phyloP scores from a whole-genome alignment of 1,284 basidiomycete species.

The Ceratobasidium sp. region DNA sequence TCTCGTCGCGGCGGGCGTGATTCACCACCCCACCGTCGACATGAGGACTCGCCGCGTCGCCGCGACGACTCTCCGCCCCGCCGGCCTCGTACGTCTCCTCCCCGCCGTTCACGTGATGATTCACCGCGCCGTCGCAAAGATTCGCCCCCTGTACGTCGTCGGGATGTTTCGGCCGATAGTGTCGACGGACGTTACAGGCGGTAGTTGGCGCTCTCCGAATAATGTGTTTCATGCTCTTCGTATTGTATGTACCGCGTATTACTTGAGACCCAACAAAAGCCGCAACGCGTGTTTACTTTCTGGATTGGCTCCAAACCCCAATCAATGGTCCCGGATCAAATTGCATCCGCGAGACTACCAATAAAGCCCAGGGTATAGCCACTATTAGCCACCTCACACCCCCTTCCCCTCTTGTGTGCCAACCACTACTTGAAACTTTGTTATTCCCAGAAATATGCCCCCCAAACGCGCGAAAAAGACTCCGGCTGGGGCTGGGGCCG shows the following conservation, averaged over 20 bases:
- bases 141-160: slow-evolving; percentile 21
- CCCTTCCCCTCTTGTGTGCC: neutral
- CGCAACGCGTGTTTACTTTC: neutral
- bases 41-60: slow-evolving; percentile 24
- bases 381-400: slow-evolving; percentile 31
- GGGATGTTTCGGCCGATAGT: slow-evolving; percentile 14
- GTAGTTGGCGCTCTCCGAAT: neutral
- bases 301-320: neutral
- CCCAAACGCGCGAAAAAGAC: slow-evolving; percentile 5
- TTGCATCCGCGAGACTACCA: neutral
- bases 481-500: neutral
- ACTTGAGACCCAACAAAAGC: neutral
- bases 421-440: neutral
- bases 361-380: slow-evolving; percentile 13
- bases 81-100: slow-evolving; percentile 23
- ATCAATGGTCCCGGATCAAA: neutral
- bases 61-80: slow-evolving; percentile 26
- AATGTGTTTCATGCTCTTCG: neutral
- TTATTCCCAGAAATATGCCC: neutral
- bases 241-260: slow-evolving; percentile 8
- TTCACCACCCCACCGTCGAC: slow-evolving; percentile 12
- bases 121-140: slow-evolving; percentile 24
- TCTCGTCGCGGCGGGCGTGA: slow-evolving; percentile 10
- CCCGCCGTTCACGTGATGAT: slow-evolving; percentile 11
- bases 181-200: slow-evolving; percentile 12